phyloP scores from a whole-genome alignment of 2,329 filamentous ascomycete species.

The Epichloe hybrida region DNA sequence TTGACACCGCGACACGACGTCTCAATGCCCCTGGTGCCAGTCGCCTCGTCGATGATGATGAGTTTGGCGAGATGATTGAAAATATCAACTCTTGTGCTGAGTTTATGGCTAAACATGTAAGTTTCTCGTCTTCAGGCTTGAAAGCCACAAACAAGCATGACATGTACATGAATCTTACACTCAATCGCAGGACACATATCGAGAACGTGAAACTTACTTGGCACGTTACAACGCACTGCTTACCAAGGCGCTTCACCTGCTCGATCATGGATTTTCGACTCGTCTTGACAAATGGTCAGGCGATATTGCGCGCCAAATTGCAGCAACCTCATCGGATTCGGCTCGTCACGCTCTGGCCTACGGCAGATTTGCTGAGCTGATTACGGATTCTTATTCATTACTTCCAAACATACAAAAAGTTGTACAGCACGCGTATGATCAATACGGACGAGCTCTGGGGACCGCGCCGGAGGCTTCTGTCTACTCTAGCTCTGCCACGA shows the following conservation, averaged over 20 bases:
- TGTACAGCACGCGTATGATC: constrained; percentile 37
- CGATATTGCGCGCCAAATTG: constrained; percentile 41
- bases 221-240: constrained; percentile 77
- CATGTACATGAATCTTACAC: neutral
- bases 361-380: constrained; percentile 44
- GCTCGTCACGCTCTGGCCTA: constrained; percentile 46
- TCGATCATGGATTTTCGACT: constrained; percentile 43
- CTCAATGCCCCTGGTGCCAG: constrained; percentile 87
- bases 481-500: constrained; percentile 40
- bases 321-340: constrained; percentile 42
- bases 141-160: neutral
- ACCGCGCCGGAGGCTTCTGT: constrained; percentile 32
- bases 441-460: constrained; percentile 32
- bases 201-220: constrained; percentile 76
- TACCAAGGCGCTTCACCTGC: constrained; percentile 47
- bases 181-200: constrained; percentile 53
- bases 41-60: constrained; percentile 68
- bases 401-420: constrained; percentile 42
- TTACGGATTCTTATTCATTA: constrained; percentile 41
- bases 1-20: constrained; percentile 78
- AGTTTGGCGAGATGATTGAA: constrained; percentile 76
- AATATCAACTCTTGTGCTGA: constrained; percentile 82
- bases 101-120: constrained; percentile 79
- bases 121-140: constrained; percentile 15
- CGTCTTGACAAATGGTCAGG: constrained; percentile 38